Conservation (phyloP, 73 alveolate species). For the Tetrahymena elliotti region DNA sequence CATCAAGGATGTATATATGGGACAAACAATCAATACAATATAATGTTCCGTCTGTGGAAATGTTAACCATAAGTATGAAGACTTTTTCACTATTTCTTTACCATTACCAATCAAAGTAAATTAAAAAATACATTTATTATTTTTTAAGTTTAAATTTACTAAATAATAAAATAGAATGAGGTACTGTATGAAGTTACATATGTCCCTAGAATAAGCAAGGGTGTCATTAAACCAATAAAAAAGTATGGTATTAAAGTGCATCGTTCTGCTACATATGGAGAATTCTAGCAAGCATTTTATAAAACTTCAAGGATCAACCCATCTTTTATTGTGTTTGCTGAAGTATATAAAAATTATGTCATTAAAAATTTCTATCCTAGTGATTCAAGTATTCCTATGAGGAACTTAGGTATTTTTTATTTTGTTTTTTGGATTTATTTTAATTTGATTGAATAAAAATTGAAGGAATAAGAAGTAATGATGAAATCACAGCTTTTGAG, state of each 20-base stretch:
- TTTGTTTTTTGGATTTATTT: too few species aligned
- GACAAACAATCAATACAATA: slow-evolving; percentile 40
- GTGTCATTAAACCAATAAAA: background rate
- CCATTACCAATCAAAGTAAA: slow-evolving; percentile 37
- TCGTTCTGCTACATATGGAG: slow-evolving; percentile 10
- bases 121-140: too few species aligned
- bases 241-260: slow-evolving; percentile 31
- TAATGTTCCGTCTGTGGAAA: slow-evolving; percentile 24
- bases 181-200: background rate
- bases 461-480: background rate
- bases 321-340: slow-evolving; percentile 13
- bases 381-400: background rate
- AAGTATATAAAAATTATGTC: slow-evolving; percentile 12
- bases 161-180: slow-evolving; percentile 18
- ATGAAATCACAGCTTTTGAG: background rate
- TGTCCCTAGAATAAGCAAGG: slow-evolving; percentile 3
- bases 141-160: too few species aligned
- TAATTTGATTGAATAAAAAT: too few species aligned
- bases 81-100: slow-evolving; percentile 28
- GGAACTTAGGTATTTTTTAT: slow-evolving; percentile 7
- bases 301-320: slow-evolving; percentile 5
- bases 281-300: slow-evolving; percentile 4
- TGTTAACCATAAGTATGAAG: slow-evolving; percentile 29
- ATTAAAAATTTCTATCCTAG: background rate
- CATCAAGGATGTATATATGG: slow-evolving; percentile 45